Conservation (phyloP, 2,329 filamentous ascomycete species). For the Waltergamsia citrina region DNA sequence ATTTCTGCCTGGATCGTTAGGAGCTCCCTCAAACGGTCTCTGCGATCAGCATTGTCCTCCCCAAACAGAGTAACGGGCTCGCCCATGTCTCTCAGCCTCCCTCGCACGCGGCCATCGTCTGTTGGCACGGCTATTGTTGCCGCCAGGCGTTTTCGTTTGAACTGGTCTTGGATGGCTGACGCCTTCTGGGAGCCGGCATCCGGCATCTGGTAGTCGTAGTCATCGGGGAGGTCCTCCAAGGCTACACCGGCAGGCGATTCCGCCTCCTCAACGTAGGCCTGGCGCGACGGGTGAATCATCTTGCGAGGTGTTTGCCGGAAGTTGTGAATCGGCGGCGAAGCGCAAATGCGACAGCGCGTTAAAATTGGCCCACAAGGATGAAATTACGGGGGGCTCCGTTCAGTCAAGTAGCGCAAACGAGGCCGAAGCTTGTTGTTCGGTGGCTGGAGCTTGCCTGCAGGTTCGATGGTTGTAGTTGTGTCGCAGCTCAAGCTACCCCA, state of each 20-base stretch:
- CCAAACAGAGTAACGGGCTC: conserved; percentile 93
- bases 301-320: conserved; percentile 17
- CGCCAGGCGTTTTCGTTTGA: conserved; percentile 82
- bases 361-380: no score
- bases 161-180: conserved; percentile 76
- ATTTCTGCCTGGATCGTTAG: conserved; percentile 65
- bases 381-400: no score
- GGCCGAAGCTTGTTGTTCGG: not conserved
- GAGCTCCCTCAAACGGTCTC: conserved; percentile 77
- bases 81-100: conserved; percentile 73
- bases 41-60: conserved; percentile 74
- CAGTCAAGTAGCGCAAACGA: no score
- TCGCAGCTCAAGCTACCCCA: no score
- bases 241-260: conserved; percentile 43
- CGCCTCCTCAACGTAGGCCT: conserved; percentile 88
- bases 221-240: conserved; percentile 45
- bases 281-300: conserved; percentile 78
- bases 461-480: no score
- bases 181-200: conserved; percentile 68
- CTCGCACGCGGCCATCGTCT: conserved; percentile 79
- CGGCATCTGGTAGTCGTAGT: conserved; percentile 79
- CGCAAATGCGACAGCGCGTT: no score
- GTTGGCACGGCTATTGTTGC: conserved; percentile 88
- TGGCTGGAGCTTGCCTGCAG: no score
- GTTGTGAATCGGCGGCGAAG: no score